Percentiles rank a stretch among this genome's conserved stretches.
phyloP scores from a whole-genome alignment of 352 stramenopile species.

The Globisporangium uncinulatum region DNA sequence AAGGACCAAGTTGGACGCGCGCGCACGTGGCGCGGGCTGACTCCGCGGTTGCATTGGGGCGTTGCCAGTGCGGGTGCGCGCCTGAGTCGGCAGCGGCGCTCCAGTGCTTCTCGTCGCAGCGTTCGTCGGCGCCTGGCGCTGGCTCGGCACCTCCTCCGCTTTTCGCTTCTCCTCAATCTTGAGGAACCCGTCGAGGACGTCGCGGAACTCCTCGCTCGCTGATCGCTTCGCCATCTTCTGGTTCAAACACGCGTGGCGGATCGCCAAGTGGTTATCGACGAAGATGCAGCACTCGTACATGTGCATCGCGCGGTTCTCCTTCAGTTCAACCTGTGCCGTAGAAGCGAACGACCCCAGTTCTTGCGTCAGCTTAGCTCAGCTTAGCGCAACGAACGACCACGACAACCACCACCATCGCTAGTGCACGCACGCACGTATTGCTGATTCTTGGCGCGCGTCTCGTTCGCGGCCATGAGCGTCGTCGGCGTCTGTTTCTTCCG shows the following conservation, averaged over 20 bases:
- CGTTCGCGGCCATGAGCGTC: slow-evolving; percentile 63
- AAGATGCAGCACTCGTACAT: slow-evolving; percentile 53
- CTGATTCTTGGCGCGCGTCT: slow-evolving; percentile 42
- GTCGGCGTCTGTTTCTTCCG: slow-evolving; percentile 35
- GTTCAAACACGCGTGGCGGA: slow-evolving; percentile 58
- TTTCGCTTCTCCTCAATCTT: slow-evolving; percentile 6
- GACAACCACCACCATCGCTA: too few species aligned
- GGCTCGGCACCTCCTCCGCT: neutral
- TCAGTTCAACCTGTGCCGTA: slow-evolving; percentile 11
- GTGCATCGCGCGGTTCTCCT: slow-evolving; percentile 13
- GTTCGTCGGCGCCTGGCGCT: neutral
- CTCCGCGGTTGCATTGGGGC: neutral
- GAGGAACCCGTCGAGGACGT: slow-evolving; percentile 45
- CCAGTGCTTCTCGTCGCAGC: neutral
- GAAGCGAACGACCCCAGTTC: neutral
- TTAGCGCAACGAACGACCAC: too few species aligned
- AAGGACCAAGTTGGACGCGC: slow-evolving; percentile 35
- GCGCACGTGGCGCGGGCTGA: slow-evolving; percentile 2
- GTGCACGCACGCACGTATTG: slow-evolving; percentile 7
- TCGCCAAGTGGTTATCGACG: slow-evolving; percentile 31
- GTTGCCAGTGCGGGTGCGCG: neutral
- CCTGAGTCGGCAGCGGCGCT: neutral
- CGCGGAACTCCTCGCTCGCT: slow-evolving; percentile 62
- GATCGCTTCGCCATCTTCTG: slow-evolving; percentile 70
- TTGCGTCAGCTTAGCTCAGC: neutral